Evolutionary conservation across 768 basidiomycete genomes (phyloP).

Genomic region (Auricularia cornea): DNA sequence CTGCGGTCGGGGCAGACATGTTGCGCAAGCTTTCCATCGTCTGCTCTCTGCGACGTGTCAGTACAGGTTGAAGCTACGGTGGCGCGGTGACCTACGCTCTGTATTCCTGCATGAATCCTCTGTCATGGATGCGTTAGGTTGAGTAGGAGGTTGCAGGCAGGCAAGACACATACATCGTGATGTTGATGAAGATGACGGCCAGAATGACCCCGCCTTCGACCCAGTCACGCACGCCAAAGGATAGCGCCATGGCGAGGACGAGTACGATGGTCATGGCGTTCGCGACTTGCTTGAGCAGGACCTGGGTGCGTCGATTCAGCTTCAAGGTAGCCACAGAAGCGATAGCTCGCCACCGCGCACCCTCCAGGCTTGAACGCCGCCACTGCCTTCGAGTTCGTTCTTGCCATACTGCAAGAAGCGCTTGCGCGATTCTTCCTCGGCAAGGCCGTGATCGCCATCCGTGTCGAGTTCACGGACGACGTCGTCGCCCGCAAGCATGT

Average conservation of each 20-base stretch:
- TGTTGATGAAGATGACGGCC: conserved; percentile 37
- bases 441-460: conserved; percentile 18
- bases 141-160: not conserved
- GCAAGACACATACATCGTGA: not conserved
- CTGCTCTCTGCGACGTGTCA: conserved; percentile 23
- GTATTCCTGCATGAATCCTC: conserved; percentile 42
- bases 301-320: no score
- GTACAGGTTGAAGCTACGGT: not conserved
- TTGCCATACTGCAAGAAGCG: conserved; percentile 19
- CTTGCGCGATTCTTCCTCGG: conserved; percentile 16
- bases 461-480: conserved; percentile 20
- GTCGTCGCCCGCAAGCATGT: conserved; percentile 18
- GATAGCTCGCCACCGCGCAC: conserved; percentile 2
- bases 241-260: conserved; percentile 36
- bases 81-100: conserved; percentile 15
- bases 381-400: conserved; percentile 24
- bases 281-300: conserved; percentile 20
- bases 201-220: conserved; percentile 45
- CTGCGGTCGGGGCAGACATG: conserved; percentile 39
- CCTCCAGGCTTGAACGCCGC: conserved; percentile 12
- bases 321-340: no score
- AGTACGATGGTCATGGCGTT: conserved; percentile 33
- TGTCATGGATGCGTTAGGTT: conserved; percentile 13
- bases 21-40: conserved; percentile 43
- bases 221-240: conserved; percentile 47